Evolutionary conservation across 148 eudicot species (phyloP).

Genomic region (Salicornia ramosissima): DNA sequence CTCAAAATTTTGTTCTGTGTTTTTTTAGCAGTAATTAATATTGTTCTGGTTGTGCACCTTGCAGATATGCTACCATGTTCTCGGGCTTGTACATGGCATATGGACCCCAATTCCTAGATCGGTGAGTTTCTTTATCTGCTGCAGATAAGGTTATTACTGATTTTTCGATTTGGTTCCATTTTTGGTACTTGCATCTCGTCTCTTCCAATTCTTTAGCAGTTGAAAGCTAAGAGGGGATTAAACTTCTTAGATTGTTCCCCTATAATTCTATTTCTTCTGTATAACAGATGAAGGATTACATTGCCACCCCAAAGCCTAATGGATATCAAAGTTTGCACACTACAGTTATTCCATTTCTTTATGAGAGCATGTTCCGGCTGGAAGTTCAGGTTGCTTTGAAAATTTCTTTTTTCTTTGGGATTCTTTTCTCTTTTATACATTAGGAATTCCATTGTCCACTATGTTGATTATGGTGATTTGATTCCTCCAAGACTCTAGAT

Average conservation of each 20-base stretch:
- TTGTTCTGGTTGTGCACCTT: conserved; percentile 17
- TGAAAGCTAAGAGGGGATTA: background rate
- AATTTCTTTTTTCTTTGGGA: background rate
- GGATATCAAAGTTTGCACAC: conserved; percentile 99
- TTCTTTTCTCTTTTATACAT: no score
- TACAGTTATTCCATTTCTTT: conserved; percentile 93
- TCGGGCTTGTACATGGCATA: conserved; percentile 91
- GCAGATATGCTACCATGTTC: conserved; percentile 95
- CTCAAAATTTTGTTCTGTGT: no score
- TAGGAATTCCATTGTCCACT: no score
- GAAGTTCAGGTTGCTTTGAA: conserved; percentile 79
- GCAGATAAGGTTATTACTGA: background rate
- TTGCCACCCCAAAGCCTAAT: conserved; percentile 95
- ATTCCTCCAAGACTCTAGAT: no score
- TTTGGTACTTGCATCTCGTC: no score
- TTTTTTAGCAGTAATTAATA: background rate
- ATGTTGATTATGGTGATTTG: no score
- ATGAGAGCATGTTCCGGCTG: conserved; percentile 94
- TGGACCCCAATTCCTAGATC: conserved; percentile 96
- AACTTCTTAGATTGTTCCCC: background rate
- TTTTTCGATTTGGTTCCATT: no score
- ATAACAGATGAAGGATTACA: conserved; percentile 86
- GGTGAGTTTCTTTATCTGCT: conserved; percentile 44
- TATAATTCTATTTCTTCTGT: conserved; percentile 7
- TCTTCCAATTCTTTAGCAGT: no score